Percentiles rank a stretch among this genome's conserved stretches.
These are phyloP conservation scores for Hygrophoropsis aurantiaca DNA, from an alignment of 768 basidiomycete genomes.

Conservation along the genomic window DNA sequence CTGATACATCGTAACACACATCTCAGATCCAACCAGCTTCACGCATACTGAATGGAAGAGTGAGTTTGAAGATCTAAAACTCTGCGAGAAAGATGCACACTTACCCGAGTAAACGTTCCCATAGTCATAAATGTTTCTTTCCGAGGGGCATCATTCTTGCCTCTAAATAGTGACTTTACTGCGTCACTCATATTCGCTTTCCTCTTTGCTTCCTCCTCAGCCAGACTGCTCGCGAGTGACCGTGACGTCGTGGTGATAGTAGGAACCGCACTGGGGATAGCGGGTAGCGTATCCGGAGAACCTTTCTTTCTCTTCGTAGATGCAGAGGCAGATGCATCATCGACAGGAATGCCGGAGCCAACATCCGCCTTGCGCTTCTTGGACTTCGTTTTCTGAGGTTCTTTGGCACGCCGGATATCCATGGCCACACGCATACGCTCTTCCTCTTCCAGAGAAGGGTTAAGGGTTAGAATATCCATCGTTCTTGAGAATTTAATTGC, in stretches of 20 bases:
- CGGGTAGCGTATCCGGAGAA: conserved; percentile 16
- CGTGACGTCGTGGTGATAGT: conserved; percentile 57
- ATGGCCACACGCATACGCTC: conserved; percentile 54
- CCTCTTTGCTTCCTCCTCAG: conserved; percentile 79
- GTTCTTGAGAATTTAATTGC: conserved; percentile 61
- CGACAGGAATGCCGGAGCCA: conserved; percentile 24
- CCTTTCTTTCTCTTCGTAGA: conserved; percentile 45
- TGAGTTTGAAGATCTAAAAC: too few species aligned
- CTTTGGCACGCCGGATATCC: conserved; percentile 55
- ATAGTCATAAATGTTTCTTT: conserved; percentile 93
- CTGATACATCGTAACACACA: too few species aligned
- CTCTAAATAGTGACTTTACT: conserved; percentile 75
- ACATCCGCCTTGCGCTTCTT: conserved; percentile 64
- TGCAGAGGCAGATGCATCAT: conserved; percentile 35
- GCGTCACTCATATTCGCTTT: conserved; percentile 84
- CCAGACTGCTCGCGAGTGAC: conserved; percentile 70
- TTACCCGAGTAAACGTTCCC: conserved; percentile 87
- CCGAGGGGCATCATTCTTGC: conserved; percentile 50
- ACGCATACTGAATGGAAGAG: conserved; percentile 9
- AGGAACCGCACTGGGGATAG: conserved; percentile 41
- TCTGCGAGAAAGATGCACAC: too few species aligned
- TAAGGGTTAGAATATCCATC: conserved; percentile 61
- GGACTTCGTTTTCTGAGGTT: conserved; percentile 50
- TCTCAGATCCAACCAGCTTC: neutral
- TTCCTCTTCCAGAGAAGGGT: conserved; percentile 70